phyloP scores from a whole-genome alignment of 345 rosid genomes.

The Syzygium aqueum region DNA sequence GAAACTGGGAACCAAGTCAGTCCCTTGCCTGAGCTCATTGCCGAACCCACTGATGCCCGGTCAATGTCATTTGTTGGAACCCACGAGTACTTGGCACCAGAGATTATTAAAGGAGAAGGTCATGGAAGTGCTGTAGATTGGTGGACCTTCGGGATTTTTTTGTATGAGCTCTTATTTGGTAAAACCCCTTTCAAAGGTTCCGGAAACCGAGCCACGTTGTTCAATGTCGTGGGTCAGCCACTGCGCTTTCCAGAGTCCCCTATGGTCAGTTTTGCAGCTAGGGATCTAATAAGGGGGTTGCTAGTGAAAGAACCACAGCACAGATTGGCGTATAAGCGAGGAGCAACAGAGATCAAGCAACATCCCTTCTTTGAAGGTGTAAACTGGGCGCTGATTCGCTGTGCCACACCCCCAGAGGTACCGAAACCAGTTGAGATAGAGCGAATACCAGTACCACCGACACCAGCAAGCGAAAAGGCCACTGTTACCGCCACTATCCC shows the following conservation, averaged over 20 bases:
- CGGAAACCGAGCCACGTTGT: constrained; percentile 77
- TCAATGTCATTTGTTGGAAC: constrained; percentile 97
- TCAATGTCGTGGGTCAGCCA: constrained; percentile 92
- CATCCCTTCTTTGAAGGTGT: constrained; percentile 93
- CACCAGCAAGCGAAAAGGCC: constrained; percentile 41
- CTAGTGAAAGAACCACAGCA: constrained; percentile 91
- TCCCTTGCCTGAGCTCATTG: constrained; percentile 81
- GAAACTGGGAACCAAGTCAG: constrained; percentile 75
- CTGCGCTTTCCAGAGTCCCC: constrained; percentile 86
- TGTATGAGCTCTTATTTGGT: constrained; percentile 83
- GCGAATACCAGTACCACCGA: constrained; percentile 27
- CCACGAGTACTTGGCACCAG: constrained; percentile 87
- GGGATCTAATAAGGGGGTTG: constrained; percentile 75
- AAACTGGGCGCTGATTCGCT: constrained; percentile 90
- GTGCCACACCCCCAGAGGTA: constrained; percentile 89
- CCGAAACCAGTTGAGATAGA: constrained; percentile 74
- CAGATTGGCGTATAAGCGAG: constrained; percentile 75
- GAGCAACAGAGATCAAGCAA: constrained; percentile 92
- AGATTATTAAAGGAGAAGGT: constrained; percentile 92
- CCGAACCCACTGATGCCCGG: constrained; percentile 89
- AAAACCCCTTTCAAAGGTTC: constrained; percentile 95
- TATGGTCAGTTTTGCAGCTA: constrained; percentile 72
- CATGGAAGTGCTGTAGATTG: constrained; percentile 98
- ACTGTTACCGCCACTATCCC: constrained; percentile 19
- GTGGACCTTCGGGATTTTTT: constrained; percentile 94